These are phyloP conservation scores for Anthoceros angustus DNA, from an alignment of 225 moss, liverwort and hornwort genomes.

Conservation along the genomic window DNA sequence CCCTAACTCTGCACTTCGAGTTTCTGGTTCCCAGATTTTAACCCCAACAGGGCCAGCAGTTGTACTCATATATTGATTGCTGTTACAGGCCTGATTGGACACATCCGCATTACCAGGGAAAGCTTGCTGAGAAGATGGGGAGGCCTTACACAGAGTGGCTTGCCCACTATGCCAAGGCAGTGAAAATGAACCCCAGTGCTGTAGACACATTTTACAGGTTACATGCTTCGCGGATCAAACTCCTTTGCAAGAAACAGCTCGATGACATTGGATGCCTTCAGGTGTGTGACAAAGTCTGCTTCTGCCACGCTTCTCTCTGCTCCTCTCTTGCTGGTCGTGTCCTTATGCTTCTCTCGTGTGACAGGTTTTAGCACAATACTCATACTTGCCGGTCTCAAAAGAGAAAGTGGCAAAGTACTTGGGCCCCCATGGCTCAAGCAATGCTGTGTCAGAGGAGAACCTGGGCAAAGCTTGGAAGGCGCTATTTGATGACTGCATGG, in stretches of 20 bases:
- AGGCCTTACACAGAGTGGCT: constrained; percentile 45
- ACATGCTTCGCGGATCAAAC: constrained; percentile 91
- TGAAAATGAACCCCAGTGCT: constrained; percentile 76
- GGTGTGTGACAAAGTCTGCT: constrained; percentile 17
- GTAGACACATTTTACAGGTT: constrained; percentile 91
- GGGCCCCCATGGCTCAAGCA: constrained; percentile 5
- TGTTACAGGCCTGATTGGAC: constrained; percentile 83
- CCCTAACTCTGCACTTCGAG: not conserved
- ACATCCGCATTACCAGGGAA: constrained; percentile 84
- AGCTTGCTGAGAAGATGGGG: constrained; percentile 71
- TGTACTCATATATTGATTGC: not conserved
- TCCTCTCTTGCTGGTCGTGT: not conserved
- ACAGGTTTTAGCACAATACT: constrained; percentile 20
- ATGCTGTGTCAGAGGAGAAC: constrained; percentile 22
- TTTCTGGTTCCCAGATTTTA: not conserved
- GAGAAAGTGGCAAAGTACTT: constrained; percentile 19
- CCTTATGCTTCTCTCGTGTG: not conserved
- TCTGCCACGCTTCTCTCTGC: not conserved
- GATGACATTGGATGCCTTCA: constrained; percentile 49
- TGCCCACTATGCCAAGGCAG: constrained; percentile 58
- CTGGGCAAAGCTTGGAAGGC: constrained; percentile 48
- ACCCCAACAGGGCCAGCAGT: not conserved
- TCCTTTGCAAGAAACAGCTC: constrained; percentile 55
- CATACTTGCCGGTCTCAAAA: constrained; percentile 13
- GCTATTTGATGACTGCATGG: constrained; percentile 73